These are phyloP conservation scores for Chrysoporthe puriensis DNA, from an alignment of 2,329 filamentous ascomycete genomes.

Conservation along the genomic window DNA sequence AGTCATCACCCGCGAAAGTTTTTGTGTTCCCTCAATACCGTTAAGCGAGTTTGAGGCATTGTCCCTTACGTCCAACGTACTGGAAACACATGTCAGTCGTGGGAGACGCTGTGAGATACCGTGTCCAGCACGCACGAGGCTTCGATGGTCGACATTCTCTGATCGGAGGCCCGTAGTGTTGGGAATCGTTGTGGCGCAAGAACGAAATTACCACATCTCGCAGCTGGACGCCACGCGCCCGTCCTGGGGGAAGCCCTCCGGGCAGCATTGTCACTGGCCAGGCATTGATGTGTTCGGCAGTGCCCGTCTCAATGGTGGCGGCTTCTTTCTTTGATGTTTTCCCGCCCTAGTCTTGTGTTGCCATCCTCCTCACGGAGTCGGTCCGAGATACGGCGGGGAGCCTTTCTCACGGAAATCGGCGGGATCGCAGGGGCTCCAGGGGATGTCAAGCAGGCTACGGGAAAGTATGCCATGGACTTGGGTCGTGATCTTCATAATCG, in stretches of 20 bases:
- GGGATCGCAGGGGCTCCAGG: not conserved
- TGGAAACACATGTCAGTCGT: not conserved
- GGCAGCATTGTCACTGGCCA: not conserved
- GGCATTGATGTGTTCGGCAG: constrained; percentile 8
- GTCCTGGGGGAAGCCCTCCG: not conserved
- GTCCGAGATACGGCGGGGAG: constrained; percentile 6
- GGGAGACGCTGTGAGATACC: not conserved
- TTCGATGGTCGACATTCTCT: not conserved
- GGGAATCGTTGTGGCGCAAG: not conserved
- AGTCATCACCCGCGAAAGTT: not conserved
- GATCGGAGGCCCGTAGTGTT: not conserved
- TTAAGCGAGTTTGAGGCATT: constrained; percentile 25
- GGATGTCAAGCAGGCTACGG: not conserved
- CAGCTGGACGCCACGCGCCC: constrained; percentile 11
- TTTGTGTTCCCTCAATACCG: constrained; percentile 8
- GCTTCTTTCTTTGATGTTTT: not conserved
- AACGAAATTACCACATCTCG: not conserved
- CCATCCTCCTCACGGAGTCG: not conserved
- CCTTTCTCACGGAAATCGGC: not conserved
- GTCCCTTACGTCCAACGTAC: not conserved
- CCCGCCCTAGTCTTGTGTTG: not conserved
- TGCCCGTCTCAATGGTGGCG: not conserved
- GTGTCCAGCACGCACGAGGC: not conserved
- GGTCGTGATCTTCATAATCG: not conserved
- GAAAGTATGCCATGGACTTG: not conserved